Evolutionary conservation across 148 eudicot genomes (phyloP), one percentile per base, ranked within the genome.

Genomic region (Camellia japonica): DNA sequence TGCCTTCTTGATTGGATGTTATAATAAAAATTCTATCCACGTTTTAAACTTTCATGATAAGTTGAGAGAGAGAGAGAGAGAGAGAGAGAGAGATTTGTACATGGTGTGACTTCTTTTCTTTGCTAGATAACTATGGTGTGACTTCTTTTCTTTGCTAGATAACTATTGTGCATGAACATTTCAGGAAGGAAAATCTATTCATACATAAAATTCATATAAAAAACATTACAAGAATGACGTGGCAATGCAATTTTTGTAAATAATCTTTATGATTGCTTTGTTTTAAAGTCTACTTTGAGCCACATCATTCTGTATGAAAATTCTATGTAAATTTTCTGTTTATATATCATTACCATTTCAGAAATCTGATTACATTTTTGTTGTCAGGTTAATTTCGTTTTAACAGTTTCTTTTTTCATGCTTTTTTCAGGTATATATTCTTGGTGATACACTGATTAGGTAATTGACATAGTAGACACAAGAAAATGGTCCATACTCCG

Each of bases 1-100:
- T 59, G 79, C 79, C 58, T 62, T 56, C 61, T 14, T 76, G n/a
- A 19, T 59, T 49, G 75, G 60, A 49, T 20, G 42, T 46, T 7
- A 46, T n/a, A 8, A n/a, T n/a, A 69, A n/a, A 68, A n/a, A 43
- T 12, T 12, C 72, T 68, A 4, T 42, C 71, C 71, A 68, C 42
- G n/a, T 44, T 67, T 67, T 5, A 7, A 43, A 68, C 71, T 68
- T 68, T 16, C 47, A 42, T 14, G 71, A 68, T 68, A 68, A 68
- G 6, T 68, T 42, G 71, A 68, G n/a, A 23, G 5, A 68, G 0
- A 30, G 70, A 38, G 70, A 38, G 71, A 68, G n/a, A 23, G 5
- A 68, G 0, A 30, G 70, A 68, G 19, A 42, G 19, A 42, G 6
- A 14, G 2, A 5, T 5, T 7, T 42, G 19, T 14, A 8, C 41